Evolutionary conservation across 345 rosid genomes (phyloP), one percentile per base, ranked within the genome.

Genomic region (Geranium brycei): DNA sequence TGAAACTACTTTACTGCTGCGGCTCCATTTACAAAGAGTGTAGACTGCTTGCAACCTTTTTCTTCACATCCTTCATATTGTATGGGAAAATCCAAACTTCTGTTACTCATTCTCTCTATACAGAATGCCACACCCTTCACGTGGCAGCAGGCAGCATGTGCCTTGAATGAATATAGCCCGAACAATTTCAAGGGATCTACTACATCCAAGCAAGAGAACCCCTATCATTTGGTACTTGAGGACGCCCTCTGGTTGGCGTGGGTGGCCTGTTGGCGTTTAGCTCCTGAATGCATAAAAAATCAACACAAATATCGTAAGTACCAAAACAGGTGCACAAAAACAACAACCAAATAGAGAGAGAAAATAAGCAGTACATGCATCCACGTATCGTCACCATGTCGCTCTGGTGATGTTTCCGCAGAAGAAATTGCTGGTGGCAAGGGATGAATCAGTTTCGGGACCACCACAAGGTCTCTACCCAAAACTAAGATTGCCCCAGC

Each of bases 401-500:
- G 86, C 72, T 90, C 96, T 1, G 90, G 89, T 32, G 96, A 83
- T 68, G 88, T 68, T 66, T 91, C 99, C 3, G 92, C 92, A 4
- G 91, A 93, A 64, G 91, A 74, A 58, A 85, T 73, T n/a, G 95
- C 89, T 12, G 99, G 99, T 53, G 99, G 99, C 17, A 93, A 63
- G 61, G 99, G 99, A 83, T 93, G 99, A 61, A 93, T 90, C 35
- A 91, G 86, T 75, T 93, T 91, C 3, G 96, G 97, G 71, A 91
- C 97, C 79, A 93, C 96, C 23, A 93, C 97, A 1, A 93, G 96
- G 72, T 93, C 97, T 83, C 99, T 86, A 57, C 99, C 99, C 80
- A 93, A 74, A 64, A 93, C 99, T 70, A 93, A 83, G 74, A 93
- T 90, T 51, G 99, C 97, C 60, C 99, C 97, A 0, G 97, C 99